These are phyloP conservation scores for Xylaria sp. DNA, from an alignment of 2,329 filamentous ascomycete genomes.

Conservation along the genomic window DNA sequence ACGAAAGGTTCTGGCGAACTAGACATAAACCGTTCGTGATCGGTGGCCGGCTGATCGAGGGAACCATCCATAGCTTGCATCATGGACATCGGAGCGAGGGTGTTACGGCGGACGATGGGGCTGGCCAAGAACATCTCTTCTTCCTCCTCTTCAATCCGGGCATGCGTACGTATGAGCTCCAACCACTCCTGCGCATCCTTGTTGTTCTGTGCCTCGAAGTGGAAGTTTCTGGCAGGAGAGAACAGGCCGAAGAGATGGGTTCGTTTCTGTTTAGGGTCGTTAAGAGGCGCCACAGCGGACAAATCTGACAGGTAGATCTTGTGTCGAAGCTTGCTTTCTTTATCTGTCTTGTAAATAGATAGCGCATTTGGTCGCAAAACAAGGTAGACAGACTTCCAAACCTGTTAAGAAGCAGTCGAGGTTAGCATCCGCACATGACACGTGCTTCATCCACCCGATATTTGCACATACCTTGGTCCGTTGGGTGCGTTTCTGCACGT, in stretches of 20 bases:
- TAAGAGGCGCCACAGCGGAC: constrained; percentile 82
- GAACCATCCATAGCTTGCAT: constrained; percentile 24
- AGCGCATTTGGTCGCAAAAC: constrained; percentile 86
- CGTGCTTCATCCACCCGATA: not conserved
- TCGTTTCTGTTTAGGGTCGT: constrained; percentile 81
- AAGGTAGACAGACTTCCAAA: constrained; percentile 85
- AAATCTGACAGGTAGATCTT: constrained; percentile 85
- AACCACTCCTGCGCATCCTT: constrained; percentile 85
- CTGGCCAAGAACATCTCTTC: constrained; percentile 73
- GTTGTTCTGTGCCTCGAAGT: constrained; percentile 71
- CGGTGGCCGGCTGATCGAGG: constrained; percentile 21
- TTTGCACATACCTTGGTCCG: constrained; percentile 72
- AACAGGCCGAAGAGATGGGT: constrained; percentile 89
- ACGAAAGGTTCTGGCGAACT: constrained; percentile 57
- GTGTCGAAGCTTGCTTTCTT: constrained; percentile 82
- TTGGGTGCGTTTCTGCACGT: constrained; percentile 79
- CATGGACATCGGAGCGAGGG: constrained; percentile 33
- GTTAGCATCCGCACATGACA: constrained; percentile 20
- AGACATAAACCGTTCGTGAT: constrained; percentile 43
- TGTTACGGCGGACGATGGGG: constrained; percentile 50
- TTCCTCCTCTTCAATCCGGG: constrained; percentile 82
- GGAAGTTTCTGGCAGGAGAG: constrained; percentile 84
- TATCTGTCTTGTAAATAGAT: constrained; percentile 87
- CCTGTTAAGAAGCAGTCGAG: constrained; percentile 41
- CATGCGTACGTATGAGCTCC: constrained; percentile 68